Conservation (phyloP, 225 moss, liverwort and hornwort genomes). For the Lunularia cruciata region DNA sequence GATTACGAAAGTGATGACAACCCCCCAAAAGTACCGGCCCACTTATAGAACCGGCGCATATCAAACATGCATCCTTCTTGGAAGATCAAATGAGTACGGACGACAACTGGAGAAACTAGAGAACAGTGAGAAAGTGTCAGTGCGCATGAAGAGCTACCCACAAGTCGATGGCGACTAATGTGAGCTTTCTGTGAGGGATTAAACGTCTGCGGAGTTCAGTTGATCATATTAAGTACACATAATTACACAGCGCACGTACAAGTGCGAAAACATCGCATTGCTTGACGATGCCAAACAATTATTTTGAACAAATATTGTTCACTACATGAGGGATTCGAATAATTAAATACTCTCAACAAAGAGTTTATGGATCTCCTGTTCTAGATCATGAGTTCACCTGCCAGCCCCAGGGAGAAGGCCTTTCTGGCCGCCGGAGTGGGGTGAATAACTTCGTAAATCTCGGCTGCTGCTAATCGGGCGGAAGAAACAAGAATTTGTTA, state of each 20-base stretch:
- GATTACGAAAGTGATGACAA: neutral
- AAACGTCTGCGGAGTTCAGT: constrained; percentile 8
- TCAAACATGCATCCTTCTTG: neutral
- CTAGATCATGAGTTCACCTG: constrained; percentile 2
- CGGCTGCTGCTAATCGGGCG: neutral
- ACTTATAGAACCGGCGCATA: neutral
- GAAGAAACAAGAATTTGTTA: neutral
- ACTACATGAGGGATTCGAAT: constrained; percentile 7
- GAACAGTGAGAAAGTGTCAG: neutral
- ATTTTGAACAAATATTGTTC: constrained; percentile 25
- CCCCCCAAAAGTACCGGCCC: neutral
- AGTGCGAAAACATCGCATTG: constrained; percentile 14
- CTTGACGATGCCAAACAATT: constrained; percentile 20
- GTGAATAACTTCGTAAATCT: too few relatives aligned
- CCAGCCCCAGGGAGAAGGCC: constrained; percentile 4
- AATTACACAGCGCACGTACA: constrained; percentile 28
- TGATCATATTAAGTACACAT: constrained; percentile 23
- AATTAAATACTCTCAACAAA: constrained; percentile 13
- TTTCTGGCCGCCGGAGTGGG: neutral
- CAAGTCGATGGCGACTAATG: neutral
- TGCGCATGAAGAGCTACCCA: too few relatives aligned
- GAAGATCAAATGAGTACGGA: neutral
- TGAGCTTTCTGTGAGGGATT: neutral
- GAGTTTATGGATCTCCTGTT: neutral
- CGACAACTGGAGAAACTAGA: neutral